Conservation (phyloP, 345 rosid species). For the Angophora floribunda region DNA sequence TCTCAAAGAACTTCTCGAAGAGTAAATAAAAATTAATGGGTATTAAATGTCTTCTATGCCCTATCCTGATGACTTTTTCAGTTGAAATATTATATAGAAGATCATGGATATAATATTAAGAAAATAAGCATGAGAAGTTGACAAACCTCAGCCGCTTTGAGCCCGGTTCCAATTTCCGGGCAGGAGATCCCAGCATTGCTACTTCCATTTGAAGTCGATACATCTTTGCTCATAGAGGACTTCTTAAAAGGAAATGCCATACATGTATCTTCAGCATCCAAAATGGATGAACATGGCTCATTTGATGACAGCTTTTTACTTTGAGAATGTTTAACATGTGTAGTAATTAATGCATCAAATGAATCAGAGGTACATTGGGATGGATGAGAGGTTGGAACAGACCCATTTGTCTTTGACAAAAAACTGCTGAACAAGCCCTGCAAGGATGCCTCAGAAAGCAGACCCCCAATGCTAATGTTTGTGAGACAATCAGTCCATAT, state of each 20-base stretch:
- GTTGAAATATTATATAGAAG: not conserved
- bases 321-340: slow-evolving; percentile 26
- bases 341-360: slow-evolving; percentile 55
- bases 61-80: not conserved
- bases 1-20: not conserved
- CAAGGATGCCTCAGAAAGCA: slow-evolving; percentile 78
- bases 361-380: slow-evolving; percentile 60
- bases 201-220: slow-evolving; percentile 12
- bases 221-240: slow-evolving; percentile 24
- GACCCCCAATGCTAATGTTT: slow-evolving; percentile 73
- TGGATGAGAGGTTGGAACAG: slow-evolving; percentile 21
- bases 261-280: slow-evolving; percentile 94
- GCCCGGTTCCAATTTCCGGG: slow-evolving; percentile 14
- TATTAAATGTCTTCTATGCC: not conserved
- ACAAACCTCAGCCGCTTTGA: not conserved
- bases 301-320: slow-evolving; percentile 18
- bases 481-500: slow-evolving; percentile 61
- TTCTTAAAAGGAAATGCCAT: slow-evolving; percentile 68
- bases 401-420: slow-evolving; percentile 25
- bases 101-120: not conserved
- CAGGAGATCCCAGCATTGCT: slow-evolving; percentile 4
- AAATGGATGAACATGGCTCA: slow-evolving; percentile 44
- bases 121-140: not conserved
- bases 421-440: slow-evolving; percentile 18
- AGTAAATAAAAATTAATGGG: not conserved